Evolutionary conservation across 805 yeast genomes (phyloP), one percentile per base, ranked within the genome.

Genomic region (Priceomyces melissophilus): DNA sequence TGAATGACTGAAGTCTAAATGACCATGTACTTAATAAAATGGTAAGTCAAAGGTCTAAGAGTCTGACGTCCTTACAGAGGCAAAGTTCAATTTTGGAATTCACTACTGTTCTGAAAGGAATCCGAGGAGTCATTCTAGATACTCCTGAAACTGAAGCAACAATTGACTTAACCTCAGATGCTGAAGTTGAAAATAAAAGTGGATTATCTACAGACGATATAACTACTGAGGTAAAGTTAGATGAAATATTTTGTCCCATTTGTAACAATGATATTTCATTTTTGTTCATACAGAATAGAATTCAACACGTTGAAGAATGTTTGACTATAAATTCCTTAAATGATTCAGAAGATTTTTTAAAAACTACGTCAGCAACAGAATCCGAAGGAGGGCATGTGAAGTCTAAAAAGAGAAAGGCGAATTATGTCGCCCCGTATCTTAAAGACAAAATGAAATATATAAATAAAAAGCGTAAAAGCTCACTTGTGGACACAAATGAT

Each of bases 231-330:
- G 10, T 14, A 16, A 6, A 33, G 30, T 14, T 26, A 26, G 32
- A 25, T 13, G 37, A 43, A 10, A 38, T 49, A 8, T n/a, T 15
- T 12, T 82, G 88, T 51, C 87, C 87, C 0, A 56, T 81, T 1
- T 82, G 88, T 48, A 40, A 44, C 5, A 39, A 60, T 2, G 56
- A 68, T 32, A 46, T 82, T 15, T 60, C 72, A 2, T 42, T 43
- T 1, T 57, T 75, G 13, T 52, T 62, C 2, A 44, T 79, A 4
- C 65, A 65, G 26, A 69, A 65, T 20, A 60, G 84, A 31, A 71
- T 68, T 7, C 55, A 63, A 3, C 88, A 82, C 52, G 84, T 81
- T 12, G 81, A 79, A 41, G 58, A 63, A 26, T 82, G 88, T 48
- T 53, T 78, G 3, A 61, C 55, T 15, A 41, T 52, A 16, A 47